These are phyloP conservation scores for Typha latifolia DNA, from an alignment of 176 grass and related monocot species.

Conservation along the genomic window DNA sequence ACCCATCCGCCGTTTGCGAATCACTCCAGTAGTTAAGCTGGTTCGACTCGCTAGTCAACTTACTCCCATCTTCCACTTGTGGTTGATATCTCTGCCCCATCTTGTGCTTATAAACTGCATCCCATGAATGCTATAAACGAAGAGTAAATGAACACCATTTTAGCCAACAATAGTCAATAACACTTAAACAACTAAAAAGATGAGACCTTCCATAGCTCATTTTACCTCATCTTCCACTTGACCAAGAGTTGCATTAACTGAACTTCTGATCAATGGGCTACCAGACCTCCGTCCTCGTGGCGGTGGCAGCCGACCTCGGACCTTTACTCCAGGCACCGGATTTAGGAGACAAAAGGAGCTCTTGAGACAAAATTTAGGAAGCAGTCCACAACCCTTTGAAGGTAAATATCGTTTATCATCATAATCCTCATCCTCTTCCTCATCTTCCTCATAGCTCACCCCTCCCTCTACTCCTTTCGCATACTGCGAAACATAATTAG, in stretches of 20 bases:
- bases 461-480: constrained; percentile 26
- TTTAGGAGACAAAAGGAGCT: constrained; percentile 67
- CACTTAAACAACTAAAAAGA: constrained; percentile 2
- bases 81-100: constrained; percentile 43
- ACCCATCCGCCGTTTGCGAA: constrained; percentile 45
- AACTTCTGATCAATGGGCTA: constrained; percentile 5
- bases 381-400: constrained; percentile 77
- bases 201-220: constrained; percentile 6
- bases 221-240: constrained; percentile 14
- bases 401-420: constrained; percentile 39
- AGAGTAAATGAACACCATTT: constrained; percentile 4
- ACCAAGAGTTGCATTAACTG: not conserved
- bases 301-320: constrained; percentile 6
- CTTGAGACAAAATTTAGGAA: constrained; percentile 67
- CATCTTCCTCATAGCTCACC: constrained; percentile 33
- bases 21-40: constrained; percentile 73
- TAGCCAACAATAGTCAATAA: not conserved
- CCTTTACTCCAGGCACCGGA: constrained; percentile 62
- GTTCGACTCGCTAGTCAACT: constrained; percentile 65
- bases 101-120: constrained; percentile 76
- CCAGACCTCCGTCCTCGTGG: constrained; percentile 8
- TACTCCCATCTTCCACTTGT: constrained; percentile 51
- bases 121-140: constrained; percentile 67
- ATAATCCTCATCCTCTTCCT: constrained; percentile 43
- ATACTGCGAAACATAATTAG: constrained; percentile 45